Evolutionary conservation across 805 yeast species (phyloP), one percentile per base, ranked within the genome.

Genomic region (Pichia nanzhaoensis): DNA sequence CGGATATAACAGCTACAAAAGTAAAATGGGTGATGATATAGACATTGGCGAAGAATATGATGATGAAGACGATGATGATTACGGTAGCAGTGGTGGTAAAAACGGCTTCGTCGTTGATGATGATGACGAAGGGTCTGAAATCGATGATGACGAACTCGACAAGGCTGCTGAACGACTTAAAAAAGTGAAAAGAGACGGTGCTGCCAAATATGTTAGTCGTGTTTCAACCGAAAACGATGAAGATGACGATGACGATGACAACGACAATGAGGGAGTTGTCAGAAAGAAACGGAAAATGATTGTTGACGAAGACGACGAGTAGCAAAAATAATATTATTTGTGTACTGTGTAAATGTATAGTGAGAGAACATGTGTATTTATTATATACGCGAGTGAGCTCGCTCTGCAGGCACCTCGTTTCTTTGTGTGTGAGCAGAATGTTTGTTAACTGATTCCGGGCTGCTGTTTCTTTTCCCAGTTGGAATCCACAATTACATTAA

Each of bases 141-240:
- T 50, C 28, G 65, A 56, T 30, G 67, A 60, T n/a, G 68, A 65
- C 42, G 68, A 61, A 49, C 66, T 72, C 30, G 78, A 71, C 46
- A 61, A 63, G 45, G 82, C 78, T 10, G 84, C 84, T 1, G 82
- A 77, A 52, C 70, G 82, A 55, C 66, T 81, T 52, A 73, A 73
- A 54, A 62, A 66, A 44, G 67, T 78, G 44, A 81, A 81, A 57
- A 66, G 70, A 42, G 76, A 69, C 13, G 85, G 84, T 2, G 79
- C 76, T 13, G 64, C 71, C 14, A 70, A 70, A 51, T 79, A 78
- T 55, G 28, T 6, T 24, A 24, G 9, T 24, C 10, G 9, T 24
- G 59, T 60, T 58, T 30, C 33, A 7, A 13, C 74, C 70, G 68
- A 31, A 16, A 22, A 18, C 7, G 69, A 62, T 59, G 40, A 75